A percentile compares a stretch with the other conserved stretches of the same genome.
These are phyloP conservation scores for Metschnikowia kunwiensis DNA, from an alignment of 805 yeast genomes.

Conservation along the genomic window DNA sequence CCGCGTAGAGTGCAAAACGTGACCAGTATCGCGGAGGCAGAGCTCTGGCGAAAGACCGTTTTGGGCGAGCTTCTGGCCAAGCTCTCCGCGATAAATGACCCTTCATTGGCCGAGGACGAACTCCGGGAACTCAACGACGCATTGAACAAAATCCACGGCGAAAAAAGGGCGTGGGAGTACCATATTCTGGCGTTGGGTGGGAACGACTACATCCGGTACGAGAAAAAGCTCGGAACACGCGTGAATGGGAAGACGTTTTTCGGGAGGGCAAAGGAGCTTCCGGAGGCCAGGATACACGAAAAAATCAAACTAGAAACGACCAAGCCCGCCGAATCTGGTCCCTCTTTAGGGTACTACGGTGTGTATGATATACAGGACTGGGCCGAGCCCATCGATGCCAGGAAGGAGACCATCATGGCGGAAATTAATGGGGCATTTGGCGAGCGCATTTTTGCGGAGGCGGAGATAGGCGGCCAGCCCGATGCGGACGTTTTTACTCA, in stretches of 20 bases:
- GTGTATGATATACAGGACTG: slow-evolving; percentile 27
- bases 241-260: slow-evolving; percentile 66
- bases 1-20: slow-evolving; percentile 60
- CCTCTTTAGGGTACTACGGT: slow-evolving; percentile 40
- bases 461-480: background rate
- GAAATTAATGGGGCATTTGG: slow-evolving; percentile 17
- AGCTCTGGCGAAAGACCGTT: slow-evolving; percentile 63
- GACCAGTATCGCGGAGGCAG: slow-evolving; percentile 58
- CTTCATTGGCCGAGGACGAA: slow-evolving; percentile 50
- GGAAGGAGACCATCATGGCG: slow-evolving; percentile 8
- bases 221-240: slow-evolving; percentile 22
- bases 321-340: slow-evolving; percentile 15
- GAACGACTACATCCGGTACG: slow-evolving; percentile 50
- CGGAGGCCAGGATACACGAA: slow-evolving; percentile 50
- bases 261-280: slow-evolving; percentile 79
- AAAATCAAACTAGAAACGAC: slow-evolving; percentile 10
- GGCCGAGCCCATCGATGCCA: slow-evolving; percentile 2
- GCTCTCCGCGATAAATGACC: slow-evolving; percentile 62
- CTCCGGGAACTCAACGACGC: slow-evolving; percentile 73
- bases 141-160: slow-evolving; percentile 62
- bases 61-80: slow-evolving; percentile 60
- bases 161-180: slow-evolving; percentile 75
- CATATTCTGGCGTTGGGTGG: slow-evolving; percentile 73
- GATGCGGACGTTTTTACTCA: slow-evolving; percentile 21
- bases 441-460: slow-evolving; percentile 3